Percentiles rank a stretch among this genome's conserved stretches.
phyloP scores from a whole-genome alignment of 768 basidiomycete genomes.

The Trametes punicea region DNA sequence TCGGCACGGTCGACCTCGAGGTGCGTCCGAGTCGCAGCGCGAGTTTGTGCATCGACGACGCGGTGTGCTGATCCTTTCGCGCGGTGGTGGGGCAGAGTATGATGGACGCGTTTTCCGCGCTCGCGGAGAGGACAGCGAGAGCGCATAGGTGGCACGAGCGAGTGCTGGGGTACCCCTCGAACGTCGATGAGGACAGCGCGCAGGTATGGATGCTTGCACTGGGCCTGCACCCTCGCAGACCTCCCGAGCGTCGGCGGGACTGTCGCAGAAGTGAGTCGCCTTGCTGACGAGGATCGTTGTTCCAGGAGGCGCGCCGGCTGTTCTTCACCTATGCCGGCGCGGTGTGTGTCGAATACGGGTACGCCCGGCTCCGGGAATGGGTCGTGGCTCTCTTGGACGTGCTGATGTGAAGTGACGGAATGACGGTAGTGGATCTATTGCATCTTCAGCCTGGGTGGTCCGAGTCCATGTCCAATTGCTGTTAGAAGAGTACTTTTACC shows the following conservation, averaged over 20 bases:
- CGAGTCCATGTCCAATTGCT: too few relatives aligned
- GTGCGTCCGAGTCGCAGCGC: too few relatives aligned
- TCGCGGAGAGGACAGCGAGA: neutral
- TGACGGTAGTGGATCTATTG: too few relatives aligned
- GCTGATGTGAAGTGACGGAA: too few relatives aligned
- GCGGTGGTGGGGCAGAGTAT: neutral
- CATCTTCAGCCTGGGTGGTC: too few relatives aligned
- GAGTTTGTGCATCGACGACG: too few relatives aligned
- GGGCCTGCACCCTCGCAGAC: too few relatives aligned
- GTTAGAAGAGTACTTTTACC: too few relatives aligned
- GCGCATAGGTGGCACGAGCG: neutral
- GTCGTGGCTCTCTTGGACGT: neutral
- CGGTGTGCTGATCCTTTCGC: too few relatives aligned
- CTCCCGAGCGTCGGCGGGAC: too few relatives aligned
- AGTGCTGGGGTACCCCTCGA: neutral
- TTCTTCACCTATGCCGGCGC: slow-evolving; percentile 3
- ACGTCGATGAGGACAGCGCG: neutral
- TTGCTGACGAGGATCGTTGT: neutral
- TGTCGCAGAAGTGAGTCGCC: too few relatives aligned
- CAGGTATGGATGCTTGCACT: neutral
- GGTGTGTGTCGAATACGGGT: neutral
- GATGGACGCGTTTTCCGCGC: neutral
- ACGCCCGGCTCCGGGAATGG: neutral
- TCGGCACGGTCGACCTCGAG: neutral
- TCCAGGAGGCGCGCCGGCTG: neutral